phyloP scores from a whole-genome alignment of 768 basidiomycete species.

The Daedaleopsis nitida region DNA sequence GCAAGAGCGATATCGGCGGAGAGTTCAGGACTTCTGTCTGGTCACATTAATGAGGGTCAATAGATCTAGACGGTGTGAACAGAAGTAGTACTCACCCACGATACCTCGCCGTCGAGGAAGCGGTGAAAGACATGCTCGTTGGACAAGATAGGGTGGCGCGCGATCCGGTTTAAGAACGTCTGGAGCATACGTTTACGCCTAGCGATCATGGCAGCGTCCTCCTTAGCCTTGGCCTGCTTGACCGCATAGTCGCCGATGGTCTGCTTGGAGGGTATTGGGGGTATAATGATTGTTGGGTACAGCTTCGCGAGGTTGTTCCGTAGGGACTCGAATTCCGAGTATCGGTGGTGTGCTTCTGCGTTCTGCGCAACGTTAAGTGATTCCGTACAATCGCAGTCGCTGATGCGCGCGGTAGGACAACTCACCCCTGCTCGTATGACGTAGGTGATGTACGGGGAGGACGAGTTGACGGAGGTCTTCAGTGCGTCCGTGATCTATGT shows the following conservation, averaged over 20 bases:
- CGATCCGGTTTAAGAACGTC: conserved; percentile 90
- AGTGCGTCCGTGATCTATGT: conserved; percentile 89
- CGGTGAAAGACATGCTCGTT: conserved; percentile 96
- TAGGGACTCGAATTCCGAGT: conserved; percentile 97
- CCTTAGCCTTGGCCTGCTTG: conserved; percentile 95
- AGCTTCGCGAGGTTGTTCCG: conserved; percentile 80
- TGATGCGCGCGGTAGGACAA: neutral
- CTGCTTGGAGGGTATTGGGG: conserved; percentile 97
- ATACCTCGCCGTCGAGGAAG: conserved; percentile 93
- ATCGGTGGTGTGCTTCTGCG: conserved; percentile 83
- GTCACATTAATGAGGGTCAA: no score
- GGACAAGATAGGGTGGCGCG: conserved; percentile 90
- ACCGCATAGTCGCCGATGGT: conserved; percentile 95
- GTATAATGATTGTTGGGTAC: conserved; percentile 95
- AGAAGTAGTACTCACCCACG: conserved; percentile 67
- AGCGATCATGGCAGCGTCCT: conserved; percentile 90
- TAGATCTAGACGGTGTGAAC: neutral
- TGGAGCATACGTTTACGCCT: conserved; percentile 92
- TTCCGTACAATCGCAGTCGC: conserved; percentile 13
- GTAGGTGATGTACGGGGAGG: conserved; percentile 92
- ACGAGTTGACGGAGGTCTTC: conserved; percentile 90
- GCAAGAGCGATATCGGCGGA: conserved; percentile 85
- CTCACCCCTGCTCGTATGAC: conserved; percentile 86
- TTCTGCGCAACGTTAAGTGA: conserved; percentile 46
- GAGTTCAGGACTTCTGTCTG: conserved; percentile 93